phyloP scores from a whole-genome alignment of 23 red algal genomes.

The Gracilaria domingensis region DNA sequence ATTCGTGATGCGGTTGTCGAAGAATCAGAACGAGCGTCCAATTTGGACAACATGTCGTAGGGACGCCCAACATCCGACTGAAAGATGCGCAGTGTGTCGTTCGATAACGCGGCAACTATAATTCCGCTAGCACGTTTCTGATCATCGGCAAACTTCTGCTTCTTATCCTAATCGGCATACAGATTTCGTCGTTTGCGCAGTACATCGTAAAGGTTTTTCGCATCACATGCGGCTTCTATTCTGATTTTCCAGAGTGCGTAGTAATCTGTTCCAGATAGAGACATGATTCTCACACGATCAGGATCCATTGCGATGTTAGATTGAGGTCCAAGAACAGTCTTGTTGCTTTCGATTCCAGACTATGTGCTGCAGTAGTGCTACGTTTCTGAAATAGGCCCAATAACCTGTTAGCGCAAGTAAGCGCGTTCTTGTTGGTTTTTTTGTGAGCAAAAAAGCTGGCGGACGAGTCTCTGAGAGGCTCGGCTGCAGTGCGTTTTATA shows the following conservation, averaged over 20 bases:
- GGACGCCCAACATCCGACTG: slow-evolving; percentile 5
- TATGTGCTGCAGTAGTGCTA: too few relatives aligned
- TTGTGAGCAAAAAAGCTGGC: too few relatives aligned
- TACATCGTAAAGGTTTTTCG: background rate
- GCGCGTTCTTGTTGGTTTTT: too few relatives aligned
- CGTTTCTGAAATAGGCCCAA: too few relatives aligned
- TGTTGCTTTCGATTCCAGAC: too few relatives aligned
- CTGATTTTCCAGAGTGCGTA: background rate
- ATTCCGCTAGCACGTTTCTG: background rate
- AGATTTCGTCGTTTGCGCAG: background rate
- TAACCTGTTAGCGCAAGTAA: too few relatives aligned
- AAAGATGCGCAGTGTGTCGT: slow-evolving; percentile 10
- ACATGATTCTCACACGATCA: background rate
- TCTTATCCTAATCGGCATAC: background rate
- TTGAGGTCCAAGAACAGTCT: too few relatives aligned
- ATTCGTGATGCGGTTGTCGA: background rate
- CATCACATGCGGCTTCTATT: background rate
- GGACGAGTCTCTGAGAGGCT: too few relatives aligned
- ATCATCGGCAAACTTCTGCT: background rate
- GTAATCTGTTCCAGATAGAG: background rate
- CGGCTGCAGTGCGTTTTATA: too few relatives aligned
- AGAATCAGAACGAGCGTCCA: background rate
- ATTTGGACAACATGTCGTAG: background rate
- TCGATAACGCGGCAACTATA: background rate
- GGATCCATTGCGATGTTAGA: background rate